Base-by-base conservation (phyloP, 306 rosid genomes). In the Alnus rubra region DNA sequence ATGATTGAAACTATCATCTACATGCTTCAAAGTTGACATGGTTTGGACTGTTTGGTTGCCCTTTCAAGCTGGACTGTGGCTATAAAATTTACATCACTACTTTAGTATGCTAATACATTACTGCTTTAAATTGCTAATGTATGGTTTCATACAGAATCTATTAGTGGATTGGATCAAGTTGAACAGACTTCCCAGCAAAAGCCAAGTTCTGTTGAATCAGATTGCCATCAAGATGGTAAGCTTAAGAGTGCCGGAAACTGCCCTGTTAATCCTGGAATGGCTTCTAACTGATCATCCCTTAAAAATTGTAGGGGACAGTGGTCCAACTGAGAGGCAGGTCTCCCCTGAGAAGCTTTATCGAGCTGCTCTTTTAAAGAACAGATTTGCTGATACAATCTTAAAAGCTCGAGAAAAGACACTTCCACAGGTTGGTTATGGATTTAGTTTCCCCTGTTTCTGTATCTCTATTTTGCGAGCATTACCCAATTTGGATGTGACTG, bases 371-470 rank as follows among this genome's bases (percentile, higher is more conserved):
- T 58, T 93, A 80, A 93, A 90, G 86, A 85, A 69, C 3, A 90
- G 95, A 53, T 93, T 90, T 88, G 86, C 81, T 72, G 98, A 93
- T 84, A 93, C 98, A 76, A 93, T 93, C 77, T 76, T 93, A 79
- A 90, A 90, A 78, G 98, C 98, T 73, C 83, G 89, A 74, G 98
- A 89, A 76, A 93, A 93, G 86, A 90, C 98, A 10, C 86, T 90
- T 75, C 19, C 80, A 37, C 97, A 93, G 88, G 98, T 93, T 59
- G 71, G 74, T 78, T 67, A 48, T 58, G 78, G 73, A 35, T 68
- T 80, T 79, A 71, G 69, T 49, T 78, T 75, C 37, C 48, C 56
- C 65, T 81, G 75, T 49, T 58, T 68, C 19, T 33, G 71, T 28
- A 12, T 53, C 5, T 63, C 4, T 64, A 44, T 73, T 59, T 49